Percentiles rank a stretch among this genome's conserved stretches.
These are phyloP conservation scores for Pseudotulostoma volvatum DNA, from an alignment of 495 filamentous ascomycete species.

Conservation along the genomic window DNA sequence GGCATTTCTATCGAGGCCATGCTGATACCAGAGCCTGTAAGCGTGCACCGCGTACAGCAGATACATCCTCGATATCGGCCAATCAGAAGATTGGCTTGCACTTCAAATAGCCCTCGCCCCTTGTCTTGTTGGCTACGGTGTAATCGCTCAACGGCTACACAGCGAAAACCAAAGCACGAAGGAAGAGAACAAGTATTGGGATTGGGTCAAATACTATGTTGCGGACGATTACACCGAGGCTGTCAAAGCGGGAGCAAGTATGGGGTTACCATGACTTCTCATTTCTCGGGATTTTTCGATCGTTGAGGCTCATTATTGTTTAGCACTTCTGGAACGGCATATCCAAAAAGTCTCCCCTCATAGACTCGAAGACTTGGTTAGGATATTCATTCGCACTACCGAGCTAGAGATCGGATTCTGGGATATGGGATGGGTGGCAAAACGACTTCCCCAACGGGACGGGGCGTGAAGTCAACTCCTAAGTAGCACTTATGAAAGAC, in stretches of 20 bases:
- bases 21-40: conserved; percentile 5
- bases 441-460: conserved; percentile 8
- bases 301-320: conserved; percentile 11
- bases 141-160: conserved; percentile 51
- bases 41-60: conserved; percentile 38
- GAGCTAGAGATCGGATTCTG: conserved; percentile 86
- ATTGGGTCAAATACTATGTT: conserved; percentile 79
- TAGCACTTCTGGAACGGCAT: conserved; percentile 57
- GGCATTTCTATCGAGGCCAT: too few species aligned
- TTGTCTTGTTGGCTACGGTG: conserved; percentile 75
- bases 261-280: conserved; percentile 7
- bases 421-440: conserved; percentile 51
- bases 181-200: conserved; percentile 66
- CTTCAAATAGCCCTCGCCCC: conserved; percentile 72
- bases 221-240: conserved; percentile 59
- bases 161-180: conserved; percentile 30
- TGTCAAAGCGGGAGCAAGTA: conserved; percentile 50
- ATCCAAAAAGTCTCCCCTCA: conserved; percentile 50
- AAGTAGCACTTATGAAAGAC: too few species aligned
- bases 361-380: conserved; percentile 64
- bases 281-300: neutral
- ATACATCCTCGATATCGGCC: conserved; percentile 78
- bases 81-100: conserved; percentile 70
- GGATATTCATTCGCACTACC: conserved; percentile 72
- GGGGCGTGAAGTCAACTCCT: too few species aligned